These are phyloP conservation scores for Metarhizium humberi DNA, from an alignment of 2,329 filamentous ascomycete genomes.

Conservation along the genomic window DNA sequence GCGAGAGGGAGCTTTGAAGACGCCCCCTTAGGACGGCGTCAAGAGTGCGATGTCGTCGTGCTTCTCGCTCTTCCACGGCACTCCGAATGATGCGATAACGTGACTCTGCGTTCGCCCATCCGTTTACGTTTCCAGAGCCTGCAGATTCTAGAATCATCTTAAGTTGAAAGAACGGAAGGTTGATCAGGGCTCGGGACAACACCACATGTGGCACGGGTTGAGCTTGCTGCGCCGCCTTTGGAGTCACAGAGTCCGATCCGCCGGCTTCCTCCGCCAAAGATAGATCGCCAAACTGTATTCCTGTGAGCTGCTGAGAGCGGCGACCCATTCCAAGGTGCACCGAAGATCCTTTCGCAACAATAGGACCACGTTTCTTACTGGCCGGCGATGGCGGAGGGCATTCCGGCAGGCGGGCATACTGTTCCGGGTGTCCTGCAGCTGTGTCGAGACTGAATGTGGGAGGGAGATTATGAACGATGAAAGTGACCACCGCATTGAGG, in stretches of 20 bases:
- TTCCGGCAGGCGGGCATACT: slow-evolving; percentile 31
- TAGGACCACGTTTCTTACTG: slow-evolving; percentile 10
- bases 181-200: slow-evolving; percentile 59
- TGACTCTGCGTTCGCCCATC: slow-evolving; percentile 37
- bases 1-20: slow-evolving; percentile 24
- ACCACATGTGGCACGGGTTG: slow-evolving; percentile 31
- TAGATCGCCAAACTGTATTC: slow-evolving; percentile 65
- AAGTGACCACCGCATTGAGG: slow-evolving; percentile 46
- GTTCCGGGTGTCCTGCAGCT: slow-evolving; percentile 23
- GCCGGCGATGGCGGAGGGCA: slow-evolving; percentile 8
- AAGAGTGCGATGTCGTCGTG: slow-evolving; percentile 37
- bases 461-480: slow-evolving; percentile 51
- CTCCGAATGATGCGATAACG: slow-evolving; percentile 38
- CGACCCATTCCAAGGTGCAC: slow-evolving; percentile 26
- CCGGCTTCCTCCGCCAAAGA: slow-evolving; percentile 24
- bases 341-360: slow-evolving; percentile 27
- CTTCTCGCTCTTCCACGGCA: slow-evolving; percentile 49
- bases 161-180: slow-evolving; percentile 58
- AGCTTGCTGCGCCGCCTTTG: slow-evolving; percentile 15
- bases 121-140: slow-evolving; percentile 40
- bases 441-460: slow-evolving; percentile 50
- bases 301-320: slow-evolving; percentile 44
- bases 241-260: slow-evolving; percentile 20
- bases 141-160: slow-evolving; percentile 55
- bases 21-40: slow-evolving; percentile 29